Percentiles rank a stretch among this genome's conserved stretches.
Conservation (phyloP, 768 basidiomycete genomes). For the Boletellus emodensis region DNA sequence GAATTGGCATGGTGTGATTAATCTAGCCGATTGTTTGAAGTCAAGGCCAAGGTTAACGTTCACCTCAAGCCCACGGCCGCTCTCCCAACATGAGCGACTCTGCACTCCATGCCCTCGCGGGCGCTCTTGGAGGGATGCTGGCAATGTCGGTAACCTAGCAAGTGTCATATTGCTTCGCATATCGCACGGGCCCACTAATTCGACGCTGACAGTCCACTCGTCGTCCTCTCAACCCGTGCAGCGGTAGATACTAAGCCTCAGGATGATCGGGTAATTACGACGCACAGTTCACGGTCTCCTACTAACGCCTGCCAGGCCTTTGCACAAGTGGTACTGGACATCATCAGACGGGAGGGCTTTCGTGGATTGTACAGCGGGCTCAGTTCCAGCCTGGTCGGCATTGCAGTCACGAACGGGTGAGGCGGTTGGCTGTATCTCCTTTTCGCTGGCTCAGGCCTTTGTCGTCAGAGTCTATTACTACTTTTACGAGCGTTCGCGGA, state of each 20-base stretch:
- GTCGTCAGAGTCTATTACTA: conserved; percentile 80
- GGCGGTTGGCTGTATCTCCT: conserved; percentile 20
- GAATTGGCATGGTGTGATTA: conserved; percentile 9
- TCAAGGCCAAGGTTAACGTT: too few relatives aligned
- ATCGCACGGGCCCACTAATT: neutral
- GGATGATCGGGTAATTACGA: conserved; percentile 60
- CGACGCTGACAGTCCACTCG: conserved; percentile 62
- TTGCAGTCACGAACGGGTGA: conserved; percentile 90
- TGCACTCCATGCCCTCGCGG: conserved; percentile 80
- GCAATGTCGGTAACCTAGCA: conserved; percentile 92
- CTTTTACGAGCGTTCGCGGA: conserved; percentile 75
- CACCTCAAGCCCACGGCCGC: too few relatives aligned
- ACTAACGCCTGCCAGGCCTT: conserved; percentile 43
- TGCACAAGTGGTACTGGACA: conserved; percentile 65
- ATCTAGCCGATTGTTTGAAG: neutral
- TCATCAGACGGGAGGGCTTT: conserved; percentile 80
- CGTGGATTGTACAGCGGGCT: conserved; percentile 85
- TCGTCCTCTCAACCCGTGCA: conserved; percentile 88
- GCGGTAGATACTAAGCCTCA: conserved; percentile 79
- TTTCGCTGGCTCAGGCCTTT: neutral
- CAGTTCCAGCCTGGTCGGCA: conserved; percentile 78
- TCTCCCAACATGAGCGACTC: conserved; percentile 60
- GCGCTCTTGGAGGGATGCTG: conserved; percentile 83
- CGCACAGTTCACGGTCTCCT: neutral
- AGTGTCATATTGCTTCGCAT: conserved; percentile 25